Conservation (phyloP, 768 basidiomycete species). For the Cystobasidium ongulense region DNA sequence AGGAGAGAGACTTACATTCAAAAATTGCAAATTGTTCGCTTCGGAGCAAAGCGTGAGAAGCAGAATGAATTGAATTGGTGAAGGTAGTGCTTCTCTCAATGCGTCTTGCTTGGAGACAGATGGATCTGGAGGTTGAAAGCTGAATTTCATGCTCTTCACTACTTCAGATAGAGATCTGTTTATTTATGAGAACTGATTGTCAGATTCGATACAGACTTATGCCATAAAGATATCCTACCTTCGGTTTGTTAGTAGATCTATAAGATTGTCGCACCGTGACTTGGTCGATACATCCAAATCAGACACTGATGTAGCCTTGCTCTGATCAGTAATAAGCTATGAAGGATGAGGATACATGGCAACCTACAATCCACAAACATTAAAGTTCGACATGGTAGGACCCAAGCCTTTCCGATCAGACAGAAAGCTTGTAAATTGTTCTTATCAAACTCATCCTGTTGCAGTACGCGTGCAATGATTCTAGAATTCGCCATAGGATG, state of each 20-base stretch:
- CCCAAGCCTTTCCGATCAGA: slow-evolving; percentile 12
- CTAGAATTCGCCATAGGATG: slow-evolving; percentile 11
- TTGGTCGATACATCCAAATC: not conserved
- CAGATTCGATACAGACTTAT: no score
- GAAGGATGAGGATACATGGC: not conserved
- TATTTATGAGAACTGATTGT: no score
- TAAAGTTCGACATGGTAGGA: not conserved
- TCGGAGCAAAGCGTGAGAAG: slow-evolving; percentile 16
- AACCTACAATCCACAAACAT: slow-evolving; percentile 17
- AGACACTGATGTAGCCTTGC: not conserved
- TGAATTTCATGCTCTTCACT: slow-evolving; percentile 5
- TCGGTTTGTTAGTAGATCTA: slow-evolving; percentile 7
- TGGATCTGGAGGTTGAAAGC: slow-evolving; percentile 13
- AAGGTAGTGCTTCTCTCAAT: not conserved
- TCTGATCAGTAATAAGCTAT: not conserved
- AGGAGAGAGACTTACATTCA: not conserved
- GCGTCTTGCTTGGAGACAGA: not conserved
- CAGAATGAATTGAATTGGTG: slow-evolving; percentile 18
- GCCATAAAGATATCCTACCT: no score
- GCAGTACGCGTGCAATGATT: slow-evolving; percentile 13
- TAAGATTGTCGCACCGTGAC: not conserved
- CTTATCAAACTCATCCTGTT: slow-evolving; percentile 19
- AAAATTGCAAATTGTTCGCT: not conserved
- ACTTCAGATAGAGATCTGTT: not conserved
- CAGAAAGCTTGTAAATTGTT: slow-evolving; percentile 15